Percentiles rank a stretch among this genome's conserved stretches.
Evolutionary conservation across 805 yeast genomes (phyloP).

Genomic region (Yarrowia sp.): DNA sequence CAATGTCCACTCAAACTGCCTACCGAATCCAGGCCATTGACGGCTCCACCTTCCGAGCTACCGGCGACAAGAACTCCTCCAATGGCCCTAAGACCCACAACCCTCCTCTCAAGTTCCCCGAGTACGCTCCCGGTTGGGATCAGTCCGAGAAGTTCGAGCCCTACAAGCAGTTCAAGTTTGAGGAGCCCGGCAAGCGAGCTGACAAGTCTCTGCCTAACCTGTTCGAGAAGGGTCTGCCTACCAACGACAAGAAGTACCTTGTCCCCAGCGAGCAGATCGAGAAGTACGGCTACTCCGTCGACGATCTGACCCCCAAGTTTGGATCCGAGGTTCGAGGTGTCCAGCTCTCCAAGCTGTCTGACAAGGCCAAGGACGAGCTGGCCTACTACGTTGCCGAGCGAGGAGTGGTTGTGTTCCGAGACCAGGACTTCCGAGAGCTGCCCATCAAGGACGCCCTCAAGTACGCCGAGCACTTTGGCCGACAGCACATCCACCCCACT

Average conservation of each 20-base stretch:
- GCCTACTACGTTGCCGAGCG: constrained; percentile 73
- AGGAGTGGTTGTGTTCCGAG: constrained; percentile 74
- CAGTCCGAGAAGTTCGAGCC: constrained; percentile 62
- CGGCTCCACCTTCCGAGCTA: constrained; percentile 41
- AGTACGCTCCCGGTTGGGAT: constrained; percentile 73
- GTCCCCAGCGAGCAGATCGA: constrained; percentile 40
- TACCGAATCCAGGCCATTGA: constrained; percentile 41
- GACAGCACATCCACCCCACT: constrained; percentile 75
- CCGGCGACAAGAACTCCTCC: constrained; percentile 17
- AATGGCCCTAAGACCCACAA: constrained; percentile 9
- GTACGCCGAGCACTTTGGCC: constrained; percentile 71
- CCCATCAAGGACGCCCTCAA: constrained; percentile 50
- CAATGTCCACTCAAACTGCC: constrained; percentile 40
- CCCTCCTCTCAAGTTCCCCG: constrained; percentile 54
- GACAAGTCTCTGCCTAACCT: constrained; percentile 62
- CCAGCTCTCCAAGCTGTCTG: constrained; percentile 63
- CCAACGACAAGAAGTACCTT: constrained; percentile 28
- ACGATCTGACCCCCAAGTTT: constrained; percentile 66
- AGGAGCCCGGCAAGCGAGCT: constrained; percentile 73
- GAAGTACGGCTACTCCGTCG: constrained; percentile 45
- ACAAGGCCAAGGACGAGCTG: constrained; percentile 68
- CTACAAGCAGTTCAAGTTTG: constrained; percentile 61
- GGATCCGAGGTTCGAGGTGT: constrained; percentile 71
- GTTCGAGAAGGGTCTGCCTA: constrained; percentile 51
- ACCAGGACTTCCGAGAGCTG: constrained; percentile 66